phyloP scores from a whole-genome alignment of 306 rosid genomes.

The Vigna hirtella region DNA sequence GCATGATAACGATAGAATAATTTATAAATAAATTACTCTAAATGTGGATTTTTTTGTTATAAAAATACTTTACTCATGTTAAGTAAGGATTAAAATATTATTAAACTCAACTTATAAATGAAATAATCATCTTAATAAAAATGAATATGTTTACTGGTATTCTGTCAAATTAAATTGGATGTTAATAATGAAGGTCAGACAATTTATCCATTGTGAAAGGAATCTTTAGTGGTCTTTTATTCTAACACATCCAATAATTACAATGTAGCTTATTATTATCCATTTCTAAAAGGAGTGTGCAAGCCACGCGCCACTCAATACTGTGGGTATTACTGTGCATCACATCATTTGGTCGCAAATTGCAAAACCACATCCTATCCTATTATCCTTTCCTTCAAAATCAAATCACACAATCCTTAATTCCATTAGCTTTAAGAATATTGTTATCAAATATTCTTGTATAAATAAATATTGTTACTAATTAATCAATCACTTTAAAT shows the following conservation, averaged over 20 bases:
- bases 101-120: too few species aligned
- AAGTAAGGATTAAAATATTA: too few species aligned
- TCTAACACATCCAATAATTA: background rate
- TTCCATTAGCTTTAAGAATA: background rate
- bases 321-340: too few species aligned
- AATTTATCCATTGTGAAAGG: background rate
- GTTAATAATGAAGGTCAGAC: background rate
- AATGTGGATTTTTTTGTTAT: too few species aligned
- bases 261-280: background rate
- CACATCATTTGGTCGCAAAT: too few species aligned
- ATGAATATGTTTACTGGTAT: background rate
- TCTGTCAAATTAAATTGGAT: too few species aligned
- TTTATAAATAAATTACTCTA: too few species aligned
- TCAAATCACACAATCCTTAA: background rate
- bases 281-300: background rate
- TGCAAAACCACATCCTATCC: too few species aligned
- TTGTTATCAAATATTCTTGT: background rate
- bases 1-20: too few species aligned
- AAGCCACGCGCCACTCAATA: background rate
- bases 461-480: background rate
- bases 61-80: too few species aligned
- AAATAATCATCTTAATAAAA: too few species aligned
- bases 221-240: background rate
- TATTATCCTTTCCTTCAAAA: background rate
- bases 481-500: too few species aligned